phyloP scores from a whole-genome alignment of 208 protist species.

The Trichomonas gallinae region DNA sequence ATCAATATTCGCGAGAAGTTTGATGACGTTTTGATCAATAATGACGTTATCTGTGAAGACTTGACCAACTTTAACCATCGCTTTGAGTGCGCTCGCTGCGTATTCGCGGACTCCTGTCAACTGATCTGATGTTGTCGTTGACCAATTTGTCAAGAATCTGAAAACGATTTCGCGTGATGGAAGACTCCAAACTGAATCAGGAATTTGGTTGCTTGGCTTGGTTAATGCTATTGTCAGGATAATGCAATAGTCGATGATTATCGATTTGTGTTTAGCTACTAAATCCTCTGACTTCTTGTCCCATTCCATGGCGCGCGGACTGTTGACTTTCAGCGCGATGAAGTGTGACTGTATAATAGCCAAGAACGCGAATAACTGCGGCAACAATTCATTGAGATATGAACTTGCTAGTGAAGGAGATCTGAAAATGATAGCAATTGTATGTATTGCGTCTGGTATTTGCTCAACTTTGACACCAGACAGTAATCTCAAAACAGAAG shows the following conservation, averaged over 20 bases:
- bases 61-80: not conserved
- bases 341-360: not conserved
- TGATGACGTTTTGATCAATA: not conserved
- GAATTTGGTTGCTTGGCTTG: not conserved
- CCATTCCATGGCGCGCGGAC: not conserved
- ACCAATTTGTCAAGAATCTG: not conserved
- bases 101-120: not conserved
- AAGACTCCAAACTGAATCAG: not conserved
- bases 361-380: not conserved
- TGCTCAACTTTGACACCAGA: not conserved
- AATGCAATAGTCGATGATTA: not conserved
- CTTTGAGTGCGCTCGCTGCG: not conserved
- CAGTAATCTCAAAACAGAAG: not conserved
- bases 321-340: not conserved
- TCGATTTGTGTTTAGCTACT: not conserved
- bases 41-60: not conserved
- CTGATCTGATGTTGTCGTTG: not conserved
- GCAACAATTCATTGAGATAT: not conserved
- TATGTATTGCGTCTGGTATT: not conserved
- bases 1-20: not conserved
- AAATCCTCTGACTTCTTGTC: not conserved
- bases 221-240: not conserved
- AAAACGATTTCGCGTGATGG: not conserved
- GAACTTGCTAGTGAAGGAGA: not conserved
- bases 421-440: not conserved